Evolutionary conservation across 768 basidiomycete genomes (phyloP), one percentile per base, ranked within the genome.

Genomic region (Lentinula edodes): DNA sequence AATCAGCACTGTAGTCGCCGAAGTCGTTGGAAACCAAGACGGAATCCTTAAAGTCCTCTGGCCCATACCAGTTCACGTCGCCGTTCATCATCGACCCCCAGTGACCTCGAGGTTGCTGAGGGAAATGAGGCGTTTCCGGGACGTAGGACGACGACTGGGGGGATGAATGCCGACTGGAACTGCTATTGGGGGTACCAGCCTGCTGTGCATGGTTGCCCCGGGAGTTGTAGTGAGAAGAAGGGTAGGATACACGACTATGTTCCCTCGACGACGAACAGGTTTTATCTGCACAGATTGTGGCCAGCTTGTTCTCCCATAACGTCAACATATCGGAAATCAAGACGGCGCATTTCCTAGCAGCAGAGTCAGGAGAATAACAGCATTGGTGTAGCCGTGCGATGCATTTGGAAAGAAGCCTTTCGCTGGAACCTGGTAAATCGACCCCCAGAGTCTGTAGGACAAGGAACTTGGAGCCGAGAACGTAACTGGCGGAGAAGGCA

Each of bases 401-500:
- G 46, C 58, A 34, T 39, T 50, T 60, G 15, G n/a, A 35, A 6
- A 60, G 32, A 6, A 60, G 46, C 46, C 48, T 50, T 23, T 60
- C 58, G 34, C 46, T 46, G 3, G 58, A 60, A 8, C 58, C 58
- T 2, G 58, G 58, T 9, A 60, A 10, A 2, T 60, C 48, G 3
- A 51, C 15, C 12, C 58, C 58, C 3, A 60, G n/a, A 10, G 42
- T 32, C 36, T 46, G 28, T 10, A 51, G 4, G 20, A 60, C 48
- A 20, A 60, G 58, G 20, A 60, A 35, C 8, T 46, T 60, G 34
- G 32, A 48, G 32, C 61, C 61, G 15, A 63, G 39, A 10, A 63
- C 28, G 34, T 58, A 74, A 6, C 75, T 68, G 3, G 78, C 72
- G 45, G 76, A 75, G 41, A 78, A 71, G 0, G 72, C 69, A 43